Percentiles rank a stretch among this genome's conserved stretches.
These are phyloP conservation scores for Teunomyces funiuensis DNA, from an alignment of 805 yeast species.

Conservation along the genomic window DNA sequence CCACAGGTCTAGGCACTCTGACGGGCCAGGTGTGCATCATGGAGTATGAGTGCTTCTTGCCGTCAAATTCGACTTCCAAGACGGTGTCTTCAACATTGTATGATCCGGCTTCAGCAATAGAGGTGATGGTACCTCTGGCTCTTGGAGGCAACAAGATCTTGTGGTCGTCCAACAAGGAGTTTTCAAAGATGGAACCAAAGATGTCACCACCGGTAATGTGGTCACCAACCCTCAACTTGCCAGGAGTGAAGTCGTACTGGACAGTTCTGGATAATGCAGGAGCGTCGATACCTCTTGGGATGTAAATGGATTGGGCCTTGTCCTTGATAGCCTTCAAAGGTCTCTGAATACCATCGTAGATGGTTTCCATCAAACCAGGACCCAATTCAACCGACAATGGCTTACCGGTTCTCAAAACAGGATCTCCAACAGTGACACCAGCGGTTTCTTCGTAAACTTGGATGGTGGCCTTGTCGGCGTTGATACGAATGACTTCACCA, in stretches of 20 bases:
- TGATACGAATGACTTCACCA: slow-evolving; percentile 98
- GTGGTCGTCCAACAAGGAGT: slow-evolving; percentile 89
- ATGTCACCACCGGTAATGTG: slow-evolving; percentile 98
- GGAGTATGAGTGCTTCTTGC: slow-evolving; percentile 72
- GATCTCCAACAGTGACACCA: slow-evolving; percentile 99
- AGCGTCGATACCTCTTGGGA: slow-evolving; percentile 97
- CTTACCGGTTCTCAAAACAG: slow-evolving; percentile 96
- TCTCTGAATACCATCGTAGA: slow-evolving; percentile 99
- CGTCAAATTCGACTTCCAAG: slow-evolving; percentile 93
- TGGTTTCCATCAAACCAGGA: slow-evolving; percentile 99
- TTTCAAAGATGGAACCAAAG: slow-evolving; percentile 90
- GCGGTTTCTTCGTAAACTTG: slow-evolving; percentile 99
- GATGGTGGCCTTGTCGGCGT: slow-evolving; percentile 94
- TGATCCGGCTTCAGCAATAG: slow-evolving; percentile 85
- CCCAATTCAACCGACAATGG: slow-evolving; percentile 99
- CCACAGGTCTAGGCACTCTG: slow-evolving; percentile 98
- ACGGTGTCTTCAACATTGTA: slow-evolving; percentile 88
- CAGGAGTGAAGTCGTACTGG: slow-evolving; percentile 86
- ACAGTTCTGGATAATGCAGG: slow-evolving; percentile 87
- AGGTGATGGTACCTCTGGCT: slow-evolving; percentile 95
- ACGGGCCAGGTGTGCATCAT: slow-evolving; percentile 99
- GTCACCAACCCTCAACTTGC: slow-evolving; percentile 81
- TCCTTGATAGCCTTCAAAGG: slow-evolving; percentile 94
- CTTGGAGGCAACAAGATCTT: slow-evolving; percentile 95
- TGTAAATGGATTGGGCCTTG: slow-evolving; percentile 84